Evolutionary conservation across 1,284 basidiomycete genomes (phyloP), one percentile per base, ranked within the genome.

Genomic region (Omphalotus olearius): DNA sequence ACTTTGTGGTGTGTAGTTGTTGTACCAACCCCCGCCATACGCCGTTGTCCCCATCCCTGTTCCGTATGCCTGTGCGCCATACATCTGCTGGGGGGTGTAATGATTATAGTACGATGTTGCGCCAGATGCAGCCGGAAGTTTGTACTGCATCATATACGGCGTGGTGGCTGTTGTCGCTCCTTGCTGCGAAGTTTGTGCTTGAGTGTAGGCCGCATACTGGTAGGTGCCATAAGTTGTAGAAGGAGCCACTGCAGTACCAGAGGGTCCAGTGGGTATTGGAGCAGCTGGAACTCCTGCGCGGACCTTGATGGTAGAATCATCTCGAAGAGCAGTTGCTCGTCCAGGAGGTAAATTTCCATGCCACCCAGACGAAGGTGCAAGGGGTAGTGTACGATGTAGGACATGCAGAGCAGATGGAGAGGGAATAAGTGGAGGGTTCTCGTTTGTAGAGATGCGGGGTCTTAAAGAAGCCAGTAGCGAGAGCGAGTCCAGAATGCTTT

Each of bases 291-390:
- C 71, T 25, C 77, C 76, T 1, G 82, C 64, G 54, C 66, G 65
- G 16, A 75, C 66, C 60, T 85, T 85, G 59, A 89, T 69, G 41
- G 88, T 91, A 4, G 79, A 75, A 60, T 91, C 82, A 63, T 91
- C 88, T 18, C 81, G 78, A 13, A 88, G 74, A 4, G 87, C 83
- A 1, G 75, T 75, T 10, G 76, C 58, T 23, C 75, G 75, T 37
- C 74, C 69, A 16, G 78, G 62, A n/a, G 83, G 80, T 3, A 91
- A 73, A 1, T 83, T 90, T 26, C 88, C 88, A 57, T 82, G 72
- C 85, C 87, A 91, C 7, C 87, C 84, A 53, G 74, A 73, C 2
- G 77, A 71, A 17, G 82, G 71, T 11, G 73, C 71, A 6, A 76
- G 63, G 2, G 84, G 85, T 6, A 91, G 70, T 0, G 85, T 85